Conservation (phyloP, 225 moss, liverwort and hornwort species). For the Marchantia polymorpha region DNA sequence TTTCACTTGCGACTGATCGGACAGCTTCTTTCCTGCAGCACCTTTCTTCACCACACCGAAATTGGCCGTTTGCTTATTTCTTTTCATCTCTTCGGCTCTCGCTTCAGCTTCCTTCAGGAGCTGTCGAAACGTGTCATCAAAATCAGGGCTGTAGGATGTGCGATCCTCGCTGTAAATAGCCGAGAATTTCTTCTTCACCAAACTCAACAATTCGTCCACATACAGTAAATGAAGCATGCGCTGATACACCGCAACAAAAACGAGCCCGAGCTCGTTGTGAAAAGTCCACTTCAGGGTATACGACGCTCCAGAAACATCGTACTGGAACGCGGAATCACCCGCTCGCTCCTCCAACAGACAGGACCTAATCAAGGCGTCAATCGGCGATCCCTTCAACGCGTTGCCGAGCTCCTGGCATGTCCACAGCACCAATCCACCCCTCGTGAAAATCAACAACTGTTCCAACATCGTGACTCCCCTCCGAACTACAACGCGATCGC, state of each 20-base stretch:
- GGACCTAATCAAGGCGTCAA: conserved; percentile 88
- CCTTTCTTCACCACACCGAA: conserved; percentile 56
- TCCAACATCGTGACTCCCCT: conserved; percentile 67
- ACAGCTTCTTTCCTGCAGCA: conserved; percentile 47
- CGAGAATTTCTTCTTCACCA: conserved; percentile 83
- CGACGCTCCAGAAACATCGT: conserved; percentile 82
- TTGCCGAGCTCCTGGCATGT: conserved; percentile 88
- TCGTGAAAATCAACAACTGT: conserved; percentile 92
- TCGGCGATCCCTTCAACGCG: conserved; percentile 89
- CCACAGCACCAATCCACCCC: conserved; percentile 95
- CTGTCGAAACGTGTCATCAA: conserved; percentile 87
- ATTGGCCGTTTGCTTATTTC: conserved; percentile 53
- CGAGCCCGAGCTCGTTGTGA: conserved; percentile 95
- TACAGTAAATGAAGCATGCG: conserved; percentile 90
- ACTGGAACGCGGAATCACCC: conserved; percentile 92
- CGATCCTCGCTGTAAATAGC: conserved; percentile 51
- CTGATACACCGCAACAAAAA: conserved; percentile 96
- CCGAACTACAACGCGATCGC: neutral
- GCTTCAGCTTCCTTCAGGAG: conserved; percentile 77
- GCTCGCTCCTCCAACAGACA: conserved; percentile 95
- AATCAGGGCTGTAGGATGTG: conserved; percentile 57
- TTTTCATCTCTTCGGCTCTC: conserved; percentile 61
- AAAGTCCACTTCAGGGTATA: conserved; percentile 99
- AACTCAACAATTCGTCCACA: conserved; percentile 89
- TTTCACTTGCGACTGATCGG: conserved; percentile 57